Evolutionary conservation across 768 basidiomycete species (phyloP), one percentile per base, ranked within the genome.

Genomic region (Tricholoma sp.): DNA sequence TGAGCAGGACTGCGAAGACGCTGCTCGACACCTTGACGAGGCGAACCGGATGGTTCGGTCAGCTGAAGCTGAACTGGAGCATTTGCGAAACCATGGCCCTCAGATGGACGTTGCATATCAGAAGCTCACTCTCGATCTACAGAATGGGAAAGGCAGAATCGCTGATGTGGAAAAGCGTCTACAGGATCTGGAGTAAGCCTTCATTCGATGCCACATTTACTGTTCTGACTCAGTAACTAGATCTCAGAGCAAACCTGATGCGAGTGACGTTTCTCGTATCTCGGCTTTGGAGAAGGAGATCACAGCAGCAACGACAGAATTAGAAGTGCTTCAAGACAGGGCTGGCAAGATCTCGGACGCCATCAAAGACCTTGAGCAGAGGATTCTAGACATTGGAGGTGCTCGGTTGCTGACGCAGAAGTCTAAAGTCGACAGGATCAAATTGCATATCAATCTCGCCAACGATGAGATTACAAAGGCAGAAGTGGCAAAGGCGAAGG

Each of bases 381-480:
- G 91, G 71, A 98, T 99, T 54, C 80, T 97, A 32, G 89, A 97
- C 37, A 88, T 98, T 32, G 97, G 96, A 50, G 97, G 96, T 24
- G 86, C 94, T 17, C 85, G 82, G 59, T 77, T 99, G 13, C 77
- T 95, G 50, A 81, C 88, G 15, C 94, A 96, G 67, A 94, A 94
- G 64, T 94, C 94, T 49, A 91, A 88, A 59, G 94, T 98, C 37
- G 86, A 92, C 9, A 92, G 93, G 12, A 82, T 95, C 64, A 84
- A 86, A 64, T 75, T 91, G 51, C 84, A 91, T 65, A 92, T 98
- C 70, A 84, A 84, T 54, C 74, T 96, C 50, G 85, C 91, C 37
- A 90, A 87, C 67, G 92, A 95, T 50, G 89, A 91, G 65, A 90
- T 97, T 65, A 96, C 94, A 37, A 97, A 93, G 70, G 92, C 94